phyloP scores from a whole-genome alignment of 495 filamentous ascomycete species.

The Alectoria sarmentosa region DNA sequence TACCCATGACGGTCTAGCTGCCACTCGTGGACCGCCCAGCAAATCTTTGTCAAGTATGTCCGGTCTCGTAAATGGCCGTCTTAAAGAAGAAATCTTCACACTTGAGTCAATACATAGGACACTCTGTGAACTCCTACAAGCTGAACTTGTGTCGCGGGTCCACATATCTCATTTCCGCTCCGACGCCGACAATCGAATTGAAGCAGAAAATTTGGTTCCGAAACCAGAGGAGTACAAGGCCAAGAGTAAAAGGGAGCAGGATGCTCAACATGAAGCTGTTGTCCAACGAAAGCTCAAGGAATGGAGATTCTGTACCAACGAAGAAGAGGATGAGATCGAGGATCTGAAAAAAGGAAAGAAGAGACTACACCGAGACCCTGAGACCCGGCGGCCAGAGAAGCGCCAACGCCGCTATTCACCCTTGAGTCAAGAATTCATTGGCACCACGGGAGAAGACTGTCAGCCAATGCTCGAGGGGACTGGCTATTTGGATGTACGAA shows the following conservation, averaged over 20 bases:
- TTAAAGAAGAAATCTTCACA: neutral
- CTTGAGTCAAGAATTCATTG: neutral
- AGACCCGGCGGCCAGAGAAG: conserved; percentile 5
- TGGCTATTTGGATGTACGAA: conserved; percentile 3
- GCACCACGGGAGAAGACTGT: neutral
- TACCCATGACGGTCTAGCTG: neutral
- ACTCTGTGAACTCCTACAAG: conserved; percentile 18
- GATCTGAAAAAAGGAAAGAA: conserved; percentile 18
- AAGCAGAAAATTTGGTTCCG: conserved; percentile 40
- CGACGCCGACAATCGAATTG: conserved; percentile 41
- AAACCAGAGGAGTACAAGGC: conserved; percentile 43
- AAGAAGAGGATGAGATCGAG: conserved; percentile 27
- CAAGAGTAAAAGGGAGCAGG: conserved; percentile 51
- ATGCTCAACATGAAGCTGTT: conserved; percentile 46
- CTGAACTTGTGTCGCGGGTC: conserved; percentile 43
- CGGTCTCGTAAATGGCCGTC: neutral
- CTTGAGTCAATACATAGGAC: conserved; percentile 13
- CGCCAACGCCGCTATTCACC: conserved; percentile 3
- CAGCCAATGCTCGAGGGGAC: neutral
- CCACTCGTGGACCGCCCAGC: neutral
- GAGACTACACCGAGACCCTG: conserved; percentile 14
- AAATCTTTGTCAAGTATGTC: neutral
- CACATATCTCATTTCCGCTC: conserved; percentile 46
- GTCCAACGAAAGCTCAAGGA: conserved; percentile 43
- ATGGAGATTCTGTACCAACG: conserved; percentile 40